These are phyloP conservation scores for Dimocarpus longan DNA, from an alignment of 345 rosid species.

Conservation along the genomic window DNA sequence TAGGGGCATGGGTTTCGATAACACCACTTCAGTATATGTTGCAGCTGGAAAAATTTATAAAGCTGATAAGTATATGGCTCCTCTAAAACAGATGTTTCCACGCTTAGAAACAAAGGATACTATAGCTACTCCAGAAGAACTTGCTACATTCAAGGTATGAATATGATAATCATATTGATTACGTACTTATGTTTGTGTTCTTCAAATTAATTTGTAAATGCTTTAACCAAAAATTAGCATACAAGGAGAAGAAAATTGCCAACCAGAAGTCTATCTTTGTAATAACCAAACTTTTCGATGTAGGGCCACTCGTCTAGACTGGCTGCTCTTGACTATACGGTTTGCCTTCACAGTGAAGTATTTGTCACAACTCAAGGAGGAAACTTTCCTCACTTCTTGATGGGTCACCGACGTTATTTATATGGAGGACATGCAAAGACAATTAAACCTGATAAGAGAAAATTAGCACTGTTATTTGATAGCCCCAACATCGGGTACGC, in stretches of 20 bases:
- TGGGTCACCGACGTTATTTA: constrained; percentile 90
- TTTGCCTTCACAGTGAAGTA: constrained; percentile 94
- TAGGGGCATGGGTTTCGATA: constrained; percentile 95
- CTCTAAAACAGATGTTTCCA: constrained; percentile 89
- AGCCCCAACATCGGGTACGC: constrained; percentile 69
- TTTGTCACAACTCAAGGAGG: constrained; percentile 99
- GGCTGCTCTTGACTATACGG: constrained; percentile 93
- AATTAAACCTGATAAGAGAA: constrained; percentile 87
- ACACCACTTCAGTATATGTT: constrained; percentile 69
- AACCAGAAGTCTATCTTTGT: constrained; percentile 16
- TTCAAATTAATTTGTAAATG: not conserved
- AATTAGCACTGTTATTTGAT: constrained; percentile 84
- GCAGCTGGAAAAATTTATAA: constrained; percentile 95
- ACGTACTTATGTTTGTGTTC: not conserved
- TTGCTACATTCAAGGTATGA: constrained; percentile 77
- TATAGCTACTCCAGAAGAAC: constrained; percentile 74
- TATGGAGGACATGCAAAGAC: constrained; percentile 93
- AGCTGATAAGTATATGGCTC: constrained; percentile 89
- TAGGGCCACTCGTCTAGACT: constrained; percentile 89
- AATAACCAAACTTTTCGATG: constrained; percentile 34
- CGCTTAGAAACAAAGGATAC: constrained; percentile 87
- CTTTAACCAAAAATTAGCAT: not conserved
- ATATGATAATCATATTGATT: constrained; percentile 26
- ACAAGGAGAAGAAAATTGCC: not conserved
- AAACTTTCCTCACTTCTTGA: constrained; percentile 95